phyloP scores from a whole-genome alignment of 2,329 filamentous ascomycete genomes.

The Trematosphaeria pertusa region DNA sequence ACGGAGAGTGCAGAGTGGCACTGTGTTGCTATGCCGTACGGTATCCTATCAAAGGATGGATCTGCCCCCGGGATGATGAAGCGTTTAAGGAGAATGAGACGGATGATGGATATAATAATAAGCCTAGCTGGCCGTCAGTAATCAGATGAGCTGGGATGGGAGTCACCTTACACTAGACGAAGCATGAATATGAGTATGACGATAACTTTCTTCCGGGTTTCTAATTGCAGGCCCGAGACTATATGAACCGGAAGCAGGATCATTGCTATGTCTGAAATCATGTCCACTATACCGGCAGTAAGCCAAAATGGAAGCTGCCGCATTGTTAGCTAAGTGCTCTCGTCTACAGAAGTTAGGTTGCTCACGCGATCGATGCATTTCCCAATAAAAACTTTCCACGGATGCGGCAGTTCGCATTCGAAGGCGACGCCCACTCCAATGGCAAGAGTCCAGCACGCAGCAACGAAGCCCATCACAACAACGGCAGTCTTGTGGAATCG shows the following conservation, averaged over 20 bases:
- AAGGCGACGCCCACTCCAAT: conserved; percentile 27
- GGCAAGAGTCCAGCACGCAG: conserved; percentile 28
- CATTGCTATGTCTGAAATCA: conserved; percentile 24
- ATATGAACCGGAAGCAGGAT: conserved; percentile 24
- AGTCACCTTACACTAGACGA: conserved; percentile 26
- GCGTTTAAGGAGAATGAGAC: conserved; percentile 26
- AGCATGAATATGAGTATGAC: conserved; percentile 27
- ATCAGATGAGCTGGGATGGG: background rate
- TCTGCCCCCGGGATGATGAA: conserved; percentile 18
- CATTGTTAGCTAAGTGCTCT: background rate
- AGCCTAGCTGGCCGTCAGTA: conserved; percentile 23
- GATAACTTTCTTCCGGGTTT: conserved; percentile 20
- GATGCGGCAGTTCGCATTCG: conserved; percentile 31
- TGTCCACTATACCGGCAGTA: conserved; percentile 24
- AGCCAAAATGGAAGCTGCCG: conserved; percentile 31
- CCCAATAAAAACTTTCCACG: conserved; percentile 30
- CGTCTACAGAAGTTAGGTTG: background rate
- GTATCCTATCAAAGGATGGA: conserved; percentile 26
- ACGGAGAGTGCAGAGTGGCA: conserved; percentile 29
- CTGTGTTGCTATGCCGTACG: conserved; percentile 32
- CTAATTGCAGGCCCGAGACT: conserved; percentile 24
- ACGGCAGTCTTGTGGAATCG: conserved; percentile 20
- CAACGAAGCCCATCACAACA: conserved; percentile 15
- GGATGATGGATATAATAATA: conserved; percentile 26
- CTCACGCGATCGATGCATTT: conserved; percentile 34